These are phyloP conservation scores for Quercus tomentella DNA, from an alignment of 331 rosid species.

Conservation along the genomic window DNA sequence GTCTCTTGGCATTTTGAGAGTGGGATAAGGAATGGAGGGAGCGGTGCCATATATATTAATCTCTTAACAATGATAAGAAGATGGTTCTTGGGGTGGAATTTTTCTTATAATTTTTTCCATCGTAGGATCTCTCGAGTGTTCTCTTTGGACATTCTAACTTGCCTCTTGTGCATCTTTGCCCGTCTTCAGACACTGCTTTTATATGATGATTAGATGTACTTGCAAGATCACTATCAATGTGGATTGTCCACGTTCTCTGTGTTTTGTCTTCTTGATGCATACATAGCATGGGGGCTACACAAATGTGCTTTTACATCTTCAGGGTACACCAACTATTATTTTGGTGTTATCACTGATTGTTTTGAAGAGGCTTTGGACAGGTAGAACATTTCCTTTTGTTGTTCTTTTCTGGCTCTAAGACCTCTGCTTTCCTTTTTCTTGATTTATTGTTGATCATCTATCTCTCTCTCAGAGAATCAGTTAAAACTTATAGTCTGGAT, in stretches of 20 bases:
- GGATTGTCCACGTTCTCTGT: background rate
- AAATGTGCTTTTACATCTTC: conserved; percentile 77
- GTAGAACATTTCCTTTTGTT: conserved; percentile 29
- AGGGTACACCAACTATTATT: conserved; percentile 72
- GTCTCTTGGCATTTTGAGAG: background rate
- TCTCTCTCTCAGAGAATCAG: too few species aligned
- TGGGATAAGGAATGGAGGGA: background rate
- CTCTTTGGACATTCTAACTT: background rate
- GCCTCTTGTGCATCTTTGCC: background rate
- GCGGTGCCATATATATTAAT: background rate
- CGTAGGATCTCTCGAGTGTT: background rate
- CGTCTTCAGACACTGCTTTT: background rate
- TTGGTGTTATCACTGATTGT: conserved; percentile 75
- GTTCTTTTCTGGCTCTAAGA: too few species aligned
- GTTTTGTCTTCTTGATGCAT: conserved; percentile 15
- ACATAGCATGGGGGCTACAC: conserved; percentile 88
- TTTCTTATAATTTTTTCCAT: background rate
- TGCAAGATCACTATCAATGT: conserved; percentile 6
- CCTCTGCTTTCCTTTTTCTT: too few species aligned
- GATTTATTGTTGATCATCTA: too few species aligned
- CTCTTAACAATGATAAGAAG: background rate
- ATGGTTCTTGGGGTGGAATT: background rate
- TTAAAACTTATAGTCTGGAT: too few species aligned
- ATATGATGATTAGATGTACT: background rate
- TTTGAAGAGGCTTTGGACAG: conserved; percentile 96